These are phyloP conservation scores for Lentinula detonsa DNA, from an alignment of 768 basidiomycete genomes.

Conservation along the genomic window DNA sequence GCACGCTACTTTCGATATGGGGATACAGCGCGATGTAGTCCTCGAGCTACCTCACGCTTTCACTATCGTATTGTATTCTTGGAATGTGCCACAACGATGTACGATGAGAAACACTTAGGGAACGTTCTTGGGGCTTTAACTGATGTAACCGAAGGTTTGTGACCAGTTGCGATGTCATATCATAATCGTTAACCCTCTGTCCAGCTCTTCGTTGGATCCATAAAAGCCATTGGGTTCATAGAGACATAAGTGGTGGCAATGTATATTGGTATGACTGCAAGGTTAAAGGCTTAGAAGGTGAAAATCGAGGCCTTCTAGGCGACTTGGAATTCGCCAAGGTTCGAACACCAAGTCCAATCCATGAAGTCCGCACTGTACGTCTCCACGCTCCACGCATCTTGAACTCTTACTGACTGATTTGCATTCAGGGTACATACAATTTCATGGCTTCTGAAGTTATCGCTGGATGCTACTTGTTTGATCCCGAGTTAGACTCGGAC, in stretches of 20 bases:
- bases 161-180: no score
- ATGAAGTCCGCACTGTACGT: not conserved
- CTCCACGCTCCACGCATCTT: no score
- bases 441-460: not conserved
- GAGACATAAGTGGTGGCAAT: not conserved
- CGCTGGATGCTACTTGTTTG: not conserved
- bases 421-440: not conserved
- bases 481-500: not conserved
- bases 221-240: not conserved
- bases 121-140: not conserved
- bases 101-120: not conserved
- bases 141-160: not conserved
- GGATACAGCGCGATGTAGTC: not conserved
- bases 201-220: not conserved
- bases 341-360: not conserved
- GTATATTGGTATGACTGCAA: not conserved
- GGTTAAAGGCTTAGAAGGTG: not conserved
- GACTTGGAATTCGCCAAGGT: not conserved
- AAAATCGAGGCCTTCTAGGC: not conserved
- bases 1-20: not conserved
- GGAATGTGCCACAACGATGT: not conserved
- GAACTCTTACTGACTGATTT: not conserved
- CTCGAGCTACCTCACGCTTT: not conserved
- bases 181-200: no score
- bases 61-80: not conserved